Percentiles rank a stretch among this genome's conserved stretches.
These are phyloP conservation scores for Striga asiatica DNA, from an alignment of 257 asterid species.

Conservation along the genomic window DNA sequence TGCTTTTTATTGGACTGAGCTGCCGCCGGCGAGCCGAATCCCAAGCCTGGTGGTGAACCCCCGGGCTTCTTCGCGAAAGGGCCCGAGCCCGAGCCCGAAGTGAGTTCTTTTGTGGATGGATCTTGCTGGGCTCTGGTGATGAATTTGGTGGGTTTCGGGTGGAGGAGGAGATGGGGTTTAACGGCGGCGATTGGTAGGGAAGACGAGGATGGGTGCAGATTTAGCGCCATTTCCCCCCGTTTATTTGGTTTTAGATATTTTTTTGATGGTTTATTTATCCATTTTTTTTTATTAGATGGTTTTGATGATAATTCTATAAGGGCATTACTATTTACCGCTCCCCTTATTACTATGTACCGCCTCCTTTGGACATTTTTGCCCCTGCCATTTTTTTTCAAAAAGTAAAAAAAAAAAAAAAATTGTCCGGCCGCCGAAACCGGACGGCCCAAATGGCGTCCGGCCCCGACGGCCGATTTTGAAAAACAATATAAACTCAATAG, in stretches of 20 bases:
- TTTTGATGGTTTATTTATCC: too few species aligned
- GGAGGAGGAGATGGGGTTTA: slow-evolving; percentile 31
- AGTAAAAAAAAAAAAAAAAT: too few species aligned
- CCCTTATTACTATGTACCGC: too few species aligned
- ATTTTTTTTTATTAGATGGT: too few species aligned
- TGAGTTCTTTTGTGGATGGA: slow-evolving; percentile 29
- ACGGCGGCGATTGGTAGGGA: slow-evolving; percentile 25
- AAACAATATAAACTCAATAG: too few species aligned
- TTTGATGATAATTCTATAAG: too few species aligned
- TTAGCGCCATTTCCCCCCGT: slow-evolving; percentile 77
- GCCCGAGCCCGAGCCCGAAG: slow-evolving; percentile 22
- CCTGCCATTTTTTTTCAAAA: too few species aligned
- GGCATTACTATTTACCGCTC: too few species aligned
- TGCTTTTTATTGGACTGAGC: slow-evolving; percentile 38
- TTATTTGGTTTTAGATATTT: slow-evolving; percentile 16
- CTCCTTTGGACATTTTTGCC: too few species aligned
- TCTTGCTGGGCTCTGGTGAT: slow-evolving; percentile 39
- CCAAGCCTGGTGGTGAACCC: slow-evolving; percentile 35
- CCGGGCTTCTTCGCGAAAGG: slow-evolving; percentile 26
- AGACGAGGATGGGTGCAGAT: slow-evolving; percentile 30
- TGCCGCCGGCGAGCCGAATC: slow-evolving; percentile 51
- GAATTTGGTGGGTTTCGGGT: slow-evolving; percentile 17
- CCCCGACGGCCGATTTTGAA: too few species aligned
- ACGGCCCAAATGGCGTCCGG: too few species aligned
- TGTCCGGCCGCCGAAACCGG: too few species aligned